Percentiles rank a stretch among this genome's conserved stretches.
Conservation (phyloP, 1,284 basidiomycete species). For the Ustilago esculenta region DNA sequence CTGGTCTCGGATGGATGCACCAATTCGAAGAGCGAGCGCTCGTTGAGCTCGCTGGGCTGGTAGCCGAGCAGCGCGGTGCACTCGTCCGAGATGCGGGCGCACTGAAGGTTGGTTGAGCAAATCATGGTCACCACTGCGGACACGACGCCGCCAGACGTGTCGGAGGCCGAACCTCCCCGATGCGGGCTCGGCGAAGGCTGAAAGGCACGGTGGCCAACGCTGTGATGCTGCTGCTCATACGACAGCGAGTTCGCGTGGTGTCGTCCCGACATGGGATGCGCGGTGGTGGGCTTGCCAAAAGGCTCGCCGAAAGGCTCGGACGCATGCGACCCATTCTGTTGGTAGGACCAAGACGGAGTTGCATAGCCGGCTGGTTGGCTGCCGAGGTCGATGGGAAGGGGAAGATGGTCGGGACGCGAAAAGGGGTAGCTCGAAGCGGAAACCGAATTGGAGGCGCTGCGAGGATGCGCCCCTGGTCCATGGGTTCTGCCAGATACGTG, state of each 20-base stretch:
- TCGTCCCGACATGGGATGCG: conserved; percentile 10
- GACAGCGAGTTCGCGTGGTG: conserved; percentile 29
- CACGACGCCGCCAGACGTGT: conserved; percentile 12
- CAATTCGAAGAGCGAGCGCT: conserved; percentile 48
- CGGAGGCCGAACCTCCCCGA: neutral
- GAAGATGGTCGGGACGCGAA: conserved; percentile 42
- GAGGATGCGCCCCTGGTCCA: conserved; percentile 20
- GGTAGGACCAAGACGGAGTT: conserved; percentile 12
- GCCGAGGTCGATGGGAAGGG: conserved; percentile 13
- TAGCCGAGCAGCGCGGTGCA: conserved; percentile 46
- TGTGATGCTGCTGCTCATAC: conserved; percentile 23
- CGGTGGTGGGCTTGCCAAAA: conserved; percentile 1
- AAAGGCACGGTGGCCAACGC: conserved; percentile 5
- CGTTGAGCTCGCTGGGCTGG: conserved; percentile 41
- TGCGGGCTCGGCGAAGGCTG: conserved; percentile 1
- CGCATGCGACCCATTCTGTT: conserved; percentile 13
- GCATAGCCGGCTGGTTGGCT: conserved; percentile 9
- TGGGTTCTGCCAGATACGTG: conserved; percentile 33
- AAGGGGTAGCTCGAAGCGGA: conserved; percentile 49
- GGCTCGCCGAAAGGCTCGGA: conserved; percentile 3
- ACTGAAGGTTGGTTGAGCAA: conserved; percentile 53
- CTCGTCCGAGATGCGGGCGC: conserved; percentile 51
- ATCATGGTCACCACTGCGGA: conserved; percentile 51
- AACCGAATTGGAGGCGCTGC: conserved; percentile 44
- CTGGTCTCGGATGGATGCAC: conserved; percentile 50